Conservation (phyloP, 108 stramenopile genomes). For the Cyclostephanos tholiformis region DNA sequence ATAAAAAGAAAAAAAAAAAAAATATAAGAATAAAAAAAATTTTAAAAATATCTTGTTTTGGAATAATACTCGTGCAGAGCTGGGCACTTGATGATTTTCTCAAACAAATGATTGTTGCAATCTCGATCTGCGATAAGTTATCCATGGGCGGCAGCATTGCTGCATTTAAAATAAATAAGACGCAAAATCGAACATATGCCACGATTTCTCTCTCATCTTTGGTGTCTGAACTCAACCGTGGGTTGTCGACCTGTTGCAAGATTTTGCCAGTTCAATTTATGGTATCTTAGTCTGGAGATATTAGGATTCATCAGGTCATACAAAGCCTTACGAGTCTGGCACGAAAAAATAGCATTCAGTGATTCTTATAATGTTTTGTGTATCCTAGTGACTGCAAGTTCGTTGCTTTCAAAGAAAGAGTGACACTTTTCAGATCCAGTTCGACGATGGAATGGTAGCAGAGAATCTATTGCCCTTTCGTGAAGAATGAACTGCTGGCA, state of each 20-base stretch:
- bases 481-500: slow-evolving; percentile 66
- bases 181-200: slow-evolving; percentile 64
- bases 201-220: slow-evolving; percentile 45
- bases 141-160: slow-evolving; percentile 15
- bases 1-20: no score
- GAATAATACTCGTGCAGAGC: slow-evolving; percentile 16
- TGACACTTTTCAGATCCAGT: slow-evolving; percentile 38
- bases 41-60: neutral
- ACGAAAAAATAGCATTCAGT: slow-evolving; percentile 33
- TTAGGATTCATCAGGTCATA: slow-evolving; percentile 51
- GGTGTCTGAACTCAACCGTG: slow-evolving; percentile 74
- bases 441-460: slow-evolving; percentile 58
- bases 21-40: no score
- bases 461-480: slow-evolving; percentile 59
- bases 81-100: slow-evolving; percentile 44
- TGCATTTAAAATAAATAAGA: slow-evolving; percentile 39
- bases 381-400: slow-evolving; percentile 16
- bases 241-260: slow-evolving; percentile 53
- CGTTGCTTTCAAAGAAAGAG: slow-evolving; percentile 56
- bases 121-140: neutral
- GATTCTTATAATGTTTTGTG: slow-evolving; percentile 9
- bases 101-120: slow-evolving; percentile 37
- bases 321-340: slow-evolving; percentile 27
- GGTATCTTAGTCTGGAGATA: slow-evolving; percentile 42
- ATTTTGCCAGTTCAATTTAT: slow-evolving; percentile 72